phyloP scores from a whole-genome alignment of 2,329 filamentous ascomycete species.

The Aspergillus pseudotamarii region DNA sequence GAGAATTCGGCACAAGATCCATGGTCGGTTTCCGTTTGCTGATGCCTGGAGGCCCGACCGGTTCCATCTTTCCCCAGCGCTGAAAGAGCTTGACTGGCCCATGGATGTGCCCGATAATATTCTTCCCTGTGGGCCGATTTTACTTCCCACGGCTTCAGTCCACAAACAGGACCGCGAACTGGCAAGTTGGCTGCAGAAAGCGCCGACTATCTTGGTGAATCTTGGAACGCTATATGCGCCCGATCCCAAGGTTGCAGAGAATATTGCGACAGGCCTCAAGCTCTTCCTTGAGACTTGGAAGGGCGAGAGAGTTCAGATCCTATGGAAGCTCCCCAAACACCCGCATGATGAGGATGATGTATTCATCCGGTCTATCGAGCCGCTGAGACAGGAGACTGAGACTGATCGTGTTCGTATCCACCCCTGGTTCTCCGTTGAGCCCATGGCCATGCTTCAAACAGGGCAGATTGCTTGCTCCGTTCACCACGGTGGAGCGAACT shows the following conservation, averaged over 20 bases:
- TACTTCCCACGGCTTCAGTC: slow-evolving; percentile 39
- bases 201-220: slow-evolving; percentile 53
- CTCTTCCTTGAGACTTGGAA: slow-evolving; percentile 36
- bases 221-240: slow-evolving; percentile 47
- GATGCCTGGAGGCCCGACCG: slow-evolving; percentile 30
- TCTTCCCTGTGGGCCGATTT: slow-evolving; percentile 52
- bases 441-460: slow-evolving; percentile 36
- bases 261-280: slow-evolving; percentile 44
- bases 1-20: slow-evolving; percentile 30
- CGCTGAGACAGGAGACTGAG: slow-evolving; percentile 25
- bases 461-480: slow-evolving; percentile 45
- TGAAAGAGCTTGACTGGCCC: slow-evolving; percentile 46
- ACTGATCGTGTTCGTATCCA: slow-evolving; percentile 40
- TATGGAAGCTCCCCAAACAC: slow-evolving; percentile 44
- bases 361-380: slow-evolving; percentile 28
- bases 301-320: slow-evolving; percentile 32
- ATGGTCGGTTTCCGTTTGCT: slow-evolving; percentile 30
- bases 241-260: slow-evolving; percentile 37
- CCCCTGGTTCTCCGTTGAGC: slow-evolving; percentile 49
- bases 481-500: slow-evolving; percentile 52
- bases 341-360: slow-evolving; percentile 24
- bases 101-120: slow-evolving; percentile 45
- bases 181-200: slow-evolving; percentile 45
- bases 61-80: slow-evolving; percentile 33
- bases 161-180: slow-evolving; percentile 46